phyloP scores from a whole-genome alignment of 805 yeast species.

The Myxozyma neotropica region DNA sequence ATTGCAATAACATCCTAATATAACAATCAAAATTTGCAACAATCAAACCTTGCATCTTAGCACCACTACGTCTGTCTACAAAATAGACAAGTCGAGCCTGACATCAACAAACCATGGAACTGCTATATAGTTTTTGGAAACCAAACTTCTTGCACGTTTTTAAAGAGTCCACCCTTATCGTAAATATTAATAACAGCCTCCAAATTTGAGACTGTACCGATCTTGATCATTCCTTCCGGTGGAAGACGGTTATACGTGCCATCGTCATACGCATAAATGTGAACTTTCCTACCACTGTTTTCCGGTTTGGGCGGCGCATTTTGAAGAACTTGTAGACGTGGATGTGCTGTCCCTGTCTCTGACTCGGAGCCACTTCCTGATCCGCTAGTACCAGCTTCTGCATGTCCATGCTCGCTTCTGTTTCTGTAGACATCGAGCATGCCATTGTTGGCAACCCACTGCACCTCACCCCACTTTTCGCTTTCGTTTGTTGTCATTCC shows the following conservation, averaged over 20 bases:
- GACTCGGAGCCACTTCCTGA: conserved; percentile 22
- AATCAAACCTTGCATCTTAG: too few relatives aligned
- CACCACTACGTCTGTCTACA: too few relatives aligned
- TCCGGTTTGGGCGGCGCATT: conserved; percentile 5
- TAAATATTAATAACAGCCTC: conserved; percentile 46
- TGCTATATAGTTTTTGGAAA: conserved; percentile 27
- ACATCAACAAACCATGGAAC: too few relatives aligned
- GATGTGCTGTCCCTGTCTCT: conserved; percentile 8
- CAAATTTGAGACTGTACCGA: conserved; percentile 36
- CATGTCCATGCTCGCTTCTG: not conserved
- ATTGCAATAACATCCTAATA: too few relatives aligned
- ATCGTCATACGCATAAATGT: conserved; percentile 26
- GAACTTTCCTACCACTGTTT: conserved; percentile 21
- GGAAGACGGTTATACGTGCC: conserved; percentile 38
- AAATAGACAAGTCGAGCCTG: too few relatives aligned
- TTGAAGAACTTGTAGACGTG: conserved; percentile 3
- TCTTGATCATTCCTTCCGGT: conserved; percentile 29
- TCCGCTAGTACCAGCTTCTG: conserved; percentile 34
- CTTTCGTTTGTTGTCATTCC: conserved; percentile 80
- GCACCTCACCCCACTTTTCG: conserved; percentile 69
- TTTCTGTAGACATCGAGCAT: conserved; percentile 42
- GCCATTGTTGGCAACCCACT: conserved; percentile 52
- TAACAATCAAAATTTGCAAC: too few relatives aligned
- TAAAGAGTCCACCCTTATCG: conserved; percentile 42
- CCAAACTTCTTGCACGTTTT: conserved; percentile 39